Evolutionary conservation across 805 yeast genomes (phyloP).

Genomic region (Candida taoyuanica): DNA sequence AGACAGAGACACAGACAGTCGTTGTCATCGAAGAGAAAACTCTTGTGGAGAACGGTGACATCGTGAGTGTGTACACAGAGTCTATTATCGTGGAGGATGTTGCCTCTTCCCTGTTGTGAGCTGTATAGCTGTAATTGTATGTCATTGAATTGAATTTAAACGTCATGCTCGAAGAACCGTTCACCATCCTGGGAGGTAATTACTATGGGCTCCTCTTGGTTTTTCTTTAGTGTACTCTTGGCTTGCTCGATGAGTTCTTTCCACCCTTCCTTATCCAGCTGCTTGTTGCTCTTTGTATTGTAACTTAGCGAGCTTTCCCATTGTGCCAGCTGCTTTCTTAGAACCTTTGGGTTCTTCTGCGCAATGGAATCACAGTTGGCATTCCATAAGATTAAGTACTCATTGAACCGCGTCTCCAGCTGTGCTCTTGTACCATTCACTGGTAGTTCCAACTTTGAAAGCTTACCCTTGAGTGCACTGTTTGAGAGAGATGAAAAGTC

Average conservation of each 20-base stretch:
- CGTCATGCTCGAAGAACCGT: constrained; percentile 4
- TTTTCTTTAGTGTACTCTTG: background rate
- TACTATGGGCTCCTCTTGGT: background rate
- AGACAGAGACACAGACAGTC: background rate
- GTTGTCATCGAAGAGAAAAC: constrained; percentile 7
- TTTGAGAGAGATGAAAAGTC: constrained; percentile 58
- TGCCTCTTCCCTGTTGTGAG: constrained; percentile 4
- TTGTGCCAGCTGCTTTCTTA: constrained; percentile 51
- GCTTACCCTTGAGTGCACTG: constrained; percentile 55
- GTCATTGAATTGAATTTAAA: too few species aligned
- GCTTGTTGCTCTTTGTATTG: constrained; percentile 8
- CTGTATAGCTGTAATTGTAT: background rate
- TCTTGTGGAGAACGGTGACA: constrained; percentile 21
- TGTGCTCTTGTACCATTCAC: constrained; percentile 58
- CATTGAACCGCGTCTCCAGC: constrained; percentile 68
- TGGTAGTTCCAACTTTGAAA: constrained; percentile 51
- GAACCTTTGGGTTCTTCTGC: constrained; percentile 53
- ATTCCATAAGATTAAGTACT: constrained; percentile 73
- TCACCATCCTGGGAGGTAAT: constrained; percentile 3
- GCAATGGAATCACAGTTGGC: constrained; percentile 70
- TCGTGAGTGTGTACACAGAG: constrained; percentile 16
- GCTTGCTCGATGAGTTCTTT: constrained; percentile 16
- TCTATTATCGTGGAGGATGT: constrained; percentile 7
- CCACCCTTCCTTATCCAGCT: constrained; percentile 22
- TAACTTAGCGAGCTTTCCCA: constrained; percentile 52